A percentile compares a stretch with the other conserved stretches of the same genome.
phyloP scores from a whole-genome alignment of 495 filamentous ascomycete genomes.

The Trichoderma virens region DNA sequence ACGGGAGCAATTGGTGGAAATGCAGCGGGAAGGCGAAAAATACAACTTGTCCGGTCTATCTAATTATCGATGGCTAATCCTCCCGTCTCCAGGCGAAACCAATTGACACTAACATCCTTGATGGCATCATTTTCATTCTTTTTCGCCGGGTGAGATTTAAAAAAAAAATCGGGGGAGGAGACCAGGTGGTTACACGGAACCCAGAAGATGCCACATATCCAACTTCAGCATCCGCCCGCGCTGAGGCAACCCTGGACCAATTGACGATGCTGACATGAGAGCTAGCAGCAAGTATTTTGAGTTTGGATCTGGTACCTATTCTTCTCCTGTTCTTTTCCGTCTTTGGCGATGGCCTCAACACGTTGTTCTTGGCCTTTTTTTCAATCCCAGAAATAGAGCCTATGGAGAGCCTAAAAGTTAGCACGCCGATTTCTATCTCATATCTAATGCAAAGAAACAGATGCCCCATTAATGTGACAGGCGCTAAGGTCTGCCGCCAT shows the following conservation, averaged over 20 bases:
- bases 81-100: not conserved
- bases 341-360: too few relatives aligned
- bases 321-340: not conserved
- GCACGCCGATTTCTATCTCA: not conserved
- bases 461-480: not conserved
- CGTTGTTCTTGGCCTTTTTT: not conserved
- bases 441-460: not conserved
- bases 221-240: too few relatives aligned
- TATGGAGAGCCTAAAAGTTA: not conserved
- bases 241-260: not conserved
- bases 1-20: not conserved
- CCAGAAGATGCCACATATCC: slow-evolving; percentile 5
- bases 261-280: not conserved
- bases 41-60: not conserved
- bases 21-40: not conserved
- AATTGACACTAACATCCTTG: not conserved
- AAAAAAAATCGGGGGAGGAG: too few relatives aligned
- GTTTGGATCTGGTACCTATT: too few relatives aligned
- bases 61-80: not conserved
- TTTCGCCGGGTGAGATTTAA: not conserved
- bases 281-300: too few relatives aligned
- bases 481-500: not conserved
- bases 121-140: too few relatives aligned
- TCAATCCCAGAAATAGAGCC: not conserved
- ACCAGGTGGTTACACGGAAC: not conserved